A percentile compares a stretch with the other conserved stretches of the same genome.
Conservation (phyloP, 2,329 filamentous ascomycete species). For the Bipolaris gigantea region DNA sequence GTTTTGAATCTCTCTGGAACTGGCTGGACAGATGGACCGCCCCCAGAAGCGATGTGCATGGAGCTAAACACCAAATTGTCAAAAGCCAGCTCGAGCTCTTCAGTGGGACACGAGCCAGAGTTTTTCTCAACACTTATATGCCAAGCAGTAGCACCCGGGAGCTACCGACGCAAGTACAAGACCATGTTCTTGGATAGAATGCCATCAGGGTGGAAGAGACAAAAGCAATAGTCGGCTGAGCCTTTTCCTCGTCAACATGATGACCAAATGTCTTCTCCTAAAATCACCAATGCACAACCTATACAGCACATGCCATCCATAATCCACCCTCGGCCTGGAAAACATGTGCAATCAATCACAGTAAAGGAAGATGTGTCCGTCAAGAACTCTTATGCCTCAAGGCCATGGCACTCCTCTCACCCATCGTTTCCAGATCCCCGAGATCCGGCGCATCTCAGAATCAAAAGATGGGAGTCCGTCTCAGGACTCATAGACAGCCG, state of each 20-base stretch:
- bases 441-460: conserved; percentile 7
- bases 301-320: conserved; percentile 15
- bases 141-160: conserved; percentile 12
- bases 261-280: neutral
- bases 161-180: conserved; percentile 6
- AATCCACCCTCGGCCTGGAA: conserved; percentile 12
- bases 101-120: neutral
- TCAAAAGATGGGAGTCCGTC: neutral
- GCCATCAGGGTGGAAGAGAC: conserved; percentile 1
- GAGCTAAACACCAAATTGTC: conserved; percentile 2
- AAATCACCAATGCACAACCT: neutral
- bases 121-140: conserved; percentile 18
- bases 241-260: neutral
- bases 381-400: neutral
- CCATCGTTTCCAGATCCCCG: conserved; percentile 11
- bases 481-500: neutral
- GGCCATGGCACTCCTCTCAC: conserved; percentile 7
- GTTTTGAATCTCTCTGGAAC: neutral
- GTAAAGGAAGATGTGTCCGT: conserved; percentile 1
- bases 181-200: conserved; percentile 4
- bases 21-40: conserved; percentile 6
- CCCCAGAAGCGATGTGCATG: neutral
- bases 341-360: conserved; percentile 6
- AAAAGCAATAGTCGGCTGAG: neutral
- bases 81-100: conserved; percentile 9